A percentile compares a stretch with the other conserved stretches of the same genome.
Evolutionary conservation across 345 rosid genomes (phyloP).

Genomic region (Populus ilicifolia): DNA sequence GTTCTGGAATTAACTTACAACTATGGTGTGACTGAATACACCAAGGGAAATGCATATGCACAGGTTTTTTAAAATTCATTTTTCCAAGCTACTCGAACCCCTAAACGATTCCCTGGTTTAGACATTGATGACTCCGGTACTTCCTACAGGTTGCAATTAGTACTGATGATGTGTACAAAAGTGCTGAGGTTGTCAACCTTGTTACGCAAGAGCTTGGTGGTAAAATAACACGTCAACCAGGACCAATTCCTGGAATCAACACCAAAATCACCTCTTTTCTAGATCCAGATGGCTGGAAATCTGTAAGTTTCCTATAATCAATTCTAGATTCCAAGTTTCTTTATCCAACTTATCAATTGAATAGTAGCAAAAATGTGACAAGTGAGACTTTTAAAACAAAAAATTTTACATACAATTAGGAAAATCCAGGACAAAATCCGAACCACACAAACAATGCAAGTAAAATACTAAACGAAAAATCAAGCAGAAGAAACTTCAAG

Average conservation of each 20-base stretch:
- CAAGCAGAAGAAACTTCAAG: too few relatives aligned
- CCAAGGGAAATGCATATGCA: slow-evolving; percentile 90
- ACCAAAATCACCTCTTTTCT: slow-evolving; percentile 81
- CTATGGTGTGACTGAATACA: slow-evolving; percentile 82
- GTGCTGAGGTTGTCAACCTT: slow-evolving; percentile 72
- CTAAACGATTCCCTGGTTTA: not conserved
- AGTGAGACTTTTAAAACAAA: not conserved
- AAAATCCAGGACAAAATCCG: not conserved
- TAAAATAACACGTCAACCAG: slow-evolving; percentile 78
- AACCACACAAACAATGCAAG: too few relatives aligned
- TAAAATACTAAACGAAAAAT: too few relatives aligned
- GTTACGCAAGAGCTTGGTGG: slow-evolving; percentile 86
- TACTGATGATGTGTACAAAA: slow-evolving; percentile 91
- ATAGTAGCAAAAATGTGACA: not conserved
- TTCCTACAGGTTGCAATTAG: slow-evolving; percentile 59
- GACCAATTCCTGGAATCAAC: slow-evolving; percentile 83
- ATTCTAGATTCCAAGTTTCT: not conserved
- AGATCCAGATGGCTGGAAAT: slow-evolving; percentile 98
- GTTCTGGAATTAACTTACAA: slow-evolving; percentile 83
- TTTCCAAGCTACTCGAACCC: not conserved
- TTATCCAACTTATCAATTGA: not conserved
- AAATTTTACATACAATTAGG: not conserved
- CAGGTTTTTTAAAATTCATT: slow-evolving; percentile 42
- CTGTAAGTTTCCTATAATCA: slow-evolving; percentile 39
- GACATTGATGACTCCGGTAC: not conserved